phyloP scores from a whole-genome alignment of 1,284 basidiomycete genomes.

The Apiotrichum brassicae region DNA sequence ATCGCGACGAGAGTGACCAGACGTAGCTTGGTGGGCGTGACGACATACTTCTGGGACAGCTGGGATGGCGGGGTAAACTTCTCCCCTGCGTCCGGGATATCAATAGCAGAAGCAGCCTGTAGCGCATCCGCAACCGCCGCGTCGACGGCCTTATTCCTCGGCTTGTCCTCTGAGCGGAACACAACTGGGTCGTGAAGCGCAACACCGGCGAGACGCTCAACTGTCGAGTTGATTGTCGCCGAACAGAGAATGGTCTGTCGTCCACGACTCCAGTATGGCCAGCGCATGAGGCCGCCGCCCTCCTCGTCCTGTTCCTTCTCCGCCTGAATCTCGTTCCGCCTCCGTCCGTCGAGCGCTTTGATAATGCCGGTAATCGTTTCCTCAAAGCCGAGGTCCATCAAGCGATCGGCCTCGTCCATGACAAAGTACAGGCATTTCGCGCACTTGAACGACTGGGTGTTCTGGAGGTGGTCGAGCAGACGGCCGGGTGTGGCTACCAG shows the following conservation, averaged over 20 bases:
- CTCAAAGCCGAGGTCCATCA: conserved; percentile 66
- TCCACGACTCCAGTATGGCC: conserved; percentile 63
- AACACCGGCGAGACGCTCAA: conserved; percentile 84
- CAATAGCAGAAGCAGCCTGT: conserved; percentile 21
- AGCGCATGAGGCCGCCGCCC: conserved; percentile 49
- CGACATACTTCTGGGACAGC: conserved; percentile 83
- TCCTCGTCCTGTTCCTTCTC: conserved; percentile 58
- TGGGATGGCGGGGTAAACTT: conserved; percentile 93
- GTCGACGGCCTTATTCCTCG: conserved; percentile 5
- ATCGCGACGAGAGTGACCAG: conserved; percentile 86
- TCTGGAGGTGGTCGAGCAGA: conserved; percentile 67
- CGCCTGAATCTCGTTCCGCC: conserved; percentile 65
- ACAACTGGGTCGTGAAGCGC: conserved; percentile 56
- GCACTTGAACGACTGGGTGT: conserved; percentile 82
- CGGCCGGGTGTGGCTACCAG: conserved; percentile 65
- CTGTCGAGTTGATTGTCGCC: conserved; percentile 90
- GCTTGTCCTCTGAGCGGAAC: conserved; percentile 40
- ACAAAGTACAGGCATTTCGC: conserved; percentile 94
- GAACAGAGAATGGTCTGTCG: conserved; percentile 88
- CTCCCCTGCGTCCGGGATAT: conserved; percentile 27
- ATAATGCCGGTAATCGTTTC: conserved; percentile 72
- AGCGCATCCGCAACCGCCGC: conserved; percentile 22
- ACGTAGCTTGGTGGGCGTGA: conserved; percentile 88
- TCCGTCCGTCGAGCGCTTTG: conserved; percentile 71
- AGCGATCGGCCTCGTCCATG: conserved; percentile 90